Conservation (phyloP, 2,329 filamentous ascomycete species). For the Exophiala bonariae region DNA sequence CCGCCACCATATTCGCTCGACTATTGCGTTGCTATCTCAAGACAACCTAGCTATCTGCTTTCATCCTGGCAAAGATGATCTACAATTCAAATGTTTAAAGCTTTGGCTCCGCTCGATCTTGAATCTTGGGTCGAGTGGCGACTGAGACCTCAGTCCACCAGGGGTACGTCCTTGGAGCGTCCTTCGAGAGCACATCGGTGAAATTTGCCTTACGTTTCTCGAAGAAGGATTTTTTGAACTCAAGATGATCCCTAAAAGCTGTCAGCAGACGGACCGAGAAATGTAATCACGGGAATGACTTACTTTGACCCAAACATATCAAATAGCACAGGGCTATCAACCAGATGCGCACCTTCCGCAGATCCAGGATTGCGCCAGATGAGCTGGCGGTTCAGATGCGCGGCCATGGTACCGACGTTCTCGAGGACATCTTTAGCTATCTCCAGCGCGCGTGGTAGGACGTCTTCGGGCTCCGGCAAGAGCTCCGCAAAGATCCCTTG, state of each 20-base stretch:
- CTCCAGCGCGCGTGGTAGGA: slow-evolving; percentile 62
- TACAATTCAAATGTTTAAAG: too few species aligned
- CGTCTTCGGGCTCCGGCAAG: slow-evolving; percentile 53
- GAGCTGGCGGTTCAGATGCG: slow-evolving; percentile 65
- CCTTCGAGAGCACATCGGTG: too few species aligned
- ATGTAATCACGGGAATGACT: background rate
- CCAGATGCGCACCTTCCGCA: slow-evolving; percentile 64
- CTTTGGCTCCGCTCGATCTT: too few species aligned
- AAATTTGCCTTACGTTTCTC: too few species aligned
- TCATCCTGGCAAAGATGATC: too few species aligned
- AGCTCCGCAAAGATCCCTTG: slow-evolving; percentile 64
- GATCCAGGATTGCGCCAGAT: slow-evolving; percentile 51
- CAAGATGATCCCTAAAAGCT: background rate
- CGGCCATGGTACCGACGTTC: slow-evolving; percentile 61
- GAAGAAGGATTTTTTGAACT: slow-evolving; percentile 8
- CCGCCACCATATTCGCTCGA: too few species aligned
- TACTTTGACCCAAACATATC: slow-evolving; percentile 8
- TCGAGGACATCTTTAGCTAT: slow-evolving; percentile 61
- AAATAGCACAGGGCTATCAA: slow-evolving; percentile 46
- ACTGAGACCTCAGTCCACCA: too few species aligned
- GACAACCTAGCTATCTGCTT: too few species aligned
- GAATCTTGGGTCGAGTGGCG: too few species aligned
- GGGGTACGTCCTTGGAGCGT: too few species aligned
- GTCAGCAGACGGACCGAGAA: background rate
- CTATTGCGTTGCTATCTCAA: too few species aligned